These are phyloP conservation scores for Cutaneotrichosporon sp. DNA, from an alignment of 1,284 basidiomycete species.

Conservation along the genomic window DNA sequence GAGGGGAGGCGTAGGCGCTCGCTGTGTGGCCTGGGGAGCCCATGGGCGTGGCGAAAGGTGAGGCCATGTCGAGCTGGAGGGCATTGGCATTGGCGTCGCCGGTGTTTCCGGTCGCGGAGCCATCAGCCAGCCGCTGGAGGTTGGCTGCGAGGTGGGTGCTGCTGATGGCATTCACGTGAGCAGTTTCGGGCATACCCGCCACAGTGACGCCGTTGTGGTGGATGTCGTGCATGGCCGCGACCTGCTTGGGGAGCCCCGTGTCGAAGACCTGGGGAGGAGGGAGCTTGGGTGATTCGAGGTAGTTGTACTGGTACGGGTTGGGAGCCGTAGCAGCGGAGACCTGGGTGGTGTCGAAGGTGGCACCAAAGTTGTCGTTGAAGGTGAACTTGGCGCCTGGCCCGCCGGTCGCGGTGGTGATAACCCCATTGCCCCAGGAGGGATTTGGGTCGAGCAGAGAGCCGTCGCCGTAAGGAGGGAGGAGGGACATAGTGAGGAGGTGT, in stretches of 20 bases:
- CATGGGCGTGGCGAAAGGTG: constrained; percentile 7
- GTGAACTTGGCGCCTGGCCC: too few species aligned
- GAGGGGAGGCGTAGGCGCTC: constrained; percentile 14
- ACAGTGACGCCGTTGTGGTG: not conserved
- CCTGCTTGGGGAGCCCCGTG: constrained; percentile 5
- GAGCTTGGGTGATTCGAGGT: constrained; percentile 8
- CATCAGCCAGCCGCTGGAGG: not conserved
- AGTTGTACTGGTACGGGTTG: not conserved
- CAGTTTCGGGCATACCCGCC: not conserved
- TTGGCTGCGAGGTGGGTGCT: not conserved
- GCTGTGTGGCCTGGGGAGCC: constrained; percentile 3
- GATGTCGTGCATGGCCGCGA: not conserved
- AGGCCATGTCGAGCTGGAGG: constrained; percentile 14
- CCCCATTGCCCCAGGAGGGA: too few species aligned
- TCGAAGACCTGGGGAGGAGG: constrained; percentile 8
- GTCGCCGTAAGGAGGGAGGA: not conserved
- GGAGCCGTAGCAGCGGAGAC: not conserved
- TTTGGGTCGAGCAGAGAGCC: too few species aligned
- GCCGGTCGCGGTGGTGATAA: too few species aligned
- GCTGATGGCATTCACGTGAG: not conserved
- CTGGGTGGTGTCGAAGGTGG: not conserved
- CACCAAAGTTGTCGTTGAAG: not conserved
- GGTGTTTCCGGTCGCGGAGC: not conserved
- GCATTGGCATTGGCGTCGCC: constrained; percentile 5
- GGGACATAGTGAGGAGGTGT: not conserved